Percentiles rank a stretch among this genome's conserved stretches.
phyloP scores from a whole-genome alignment of 106 monocot species.

The Dendrobium chrysotoxum region DNA sequence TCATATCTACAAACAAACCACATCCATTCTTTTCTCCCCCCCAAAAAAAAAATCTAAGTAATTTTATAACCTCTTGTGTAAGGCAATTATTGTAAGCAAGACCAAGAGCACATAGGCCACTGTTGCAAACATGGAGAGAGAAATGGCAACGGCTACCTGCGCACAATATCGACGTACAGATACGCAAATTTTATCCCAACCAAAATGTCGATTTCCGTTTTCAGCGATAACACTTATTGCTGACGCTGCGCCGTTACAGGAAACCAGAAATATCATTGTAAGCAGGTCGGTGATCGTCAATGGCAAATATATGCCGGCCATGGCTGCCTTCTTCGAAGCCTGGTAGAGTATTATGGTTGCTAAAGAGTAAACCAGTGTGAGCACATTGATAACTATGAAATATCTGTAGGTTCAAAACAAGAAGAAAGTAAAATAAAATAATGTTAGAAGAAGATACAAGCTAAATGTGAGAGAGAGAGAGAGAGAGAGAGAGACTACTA shows the following conservation, averaged over 20 bases:
- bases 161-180: slow-evolving; percentile 9
- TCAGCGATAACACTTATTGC: slow-evolving; percentile 17
- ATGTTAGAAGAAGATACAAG: not conserved
- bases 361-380: slow-evolving; percentile 12
- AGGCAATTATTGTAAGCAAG: slow-evolving; percentile 2
- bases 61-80: slow-evolving; percentile 1
- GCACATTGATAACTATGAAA: slow-evolving; percentile 22
- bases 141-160: slow-evolving; percentile 14
- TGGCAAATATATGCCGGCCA: not conserved
- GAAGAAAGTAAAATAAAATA: not conserved
- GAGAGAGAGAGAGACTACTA: too few relatives aligned
- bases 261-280: slow-evolving; percentile 14
- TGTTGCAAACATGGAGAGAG: slow-evolving; percentile 15
- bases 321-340: not conserved
- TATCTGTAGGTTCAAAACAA: slow-evolving; percentile 14
- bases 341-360: slow-evolving; percentile 5
- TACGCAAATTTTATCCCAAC: slow-evolving; percentile 17
- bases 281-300: slow-evolving; percentile 20
- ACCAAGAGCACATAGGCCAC: slow-evolving; percentile 11
- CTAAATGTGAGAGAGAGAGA: too few relatives aligned
- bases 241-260: slow-evolving; percentile 15
- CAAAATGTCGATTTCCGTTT: slow-evolving; percentile 14
- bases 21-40: not conserved
- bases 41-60: not conserved
- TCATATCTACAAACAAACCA: too few relatives aligned